Conservation (phyloP, 805 yeast genomes). For the Clavispora vitiphila region DNA sequence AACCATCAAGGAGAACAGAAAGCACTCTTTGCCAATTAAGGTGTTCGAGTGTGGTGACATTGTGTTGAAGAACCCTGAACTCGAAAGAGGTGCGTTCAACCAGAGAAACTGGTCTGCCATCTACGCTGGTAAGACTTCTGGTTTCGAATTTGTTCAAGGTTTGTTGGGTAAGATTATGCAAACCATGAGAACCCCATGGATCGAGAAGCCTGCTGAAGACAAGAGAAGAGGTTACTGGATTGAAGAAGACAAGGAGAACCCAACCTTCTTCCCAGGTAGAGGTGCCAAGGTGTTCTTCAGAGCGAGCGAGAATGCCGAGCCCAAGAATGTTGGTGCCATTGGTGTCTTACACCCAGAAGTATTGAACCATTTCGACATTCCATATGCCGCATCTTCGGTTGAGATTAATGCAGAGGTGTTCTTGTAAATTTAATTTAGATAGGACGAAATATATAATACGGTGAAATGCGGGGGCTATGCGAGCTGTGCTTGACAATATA, state of each 20-base stretch:
- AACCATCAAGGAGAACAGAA: constrained; percentile 93
- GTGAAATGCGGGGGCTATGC: background rate
- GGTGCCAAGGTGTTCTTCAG: constrained; percentile 86
- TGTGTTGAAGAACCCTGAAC: constrained; percentile 70
- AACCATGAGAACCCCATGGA: constrained; percentile 87
- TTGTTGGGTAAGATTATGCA: constrained; percentile 92
- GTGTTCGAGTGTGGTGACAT: constrained; percentile 96
- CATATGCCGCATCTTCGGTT: constrained; percentile 87
- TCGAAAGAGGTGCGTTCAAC: constrained; percentile 88
- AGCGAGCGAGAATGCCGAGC: constrained; percentile 52
- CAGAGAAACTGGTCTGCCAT: constrained; percentile 95
- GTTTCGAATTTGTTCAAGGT: constrained; percentile 94
- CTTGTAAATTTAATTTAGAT: constrained; percentile 38
- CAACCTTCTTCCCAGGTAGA: constrained; percentile 93
- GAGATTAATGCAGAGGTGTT: constrained; percentile 89
- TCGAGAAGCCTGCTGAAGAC: constrained; percentile 48
- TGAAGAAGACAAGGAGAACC: constrained; percentile 59
- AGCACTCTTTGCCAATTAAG: constrained; percentile 89
- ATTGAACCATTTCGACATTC: constrained; percentile 77
- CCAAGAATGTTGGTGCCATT: constrained; percentile 66
- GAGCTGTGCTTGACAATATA: background rate
- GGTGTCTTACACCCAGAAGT: constrained; percentile 98
- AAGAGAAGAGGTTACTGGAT: constrained; percentile 81
- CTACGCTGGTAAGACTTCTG: constrained; percentile 90
- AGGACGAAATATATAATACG: background rate